These are phyloP conservation scores for Avena atlantica DNA, from an alignment of 176 grass and related monocot genomes.

Conservation along the genomic window DNA sequence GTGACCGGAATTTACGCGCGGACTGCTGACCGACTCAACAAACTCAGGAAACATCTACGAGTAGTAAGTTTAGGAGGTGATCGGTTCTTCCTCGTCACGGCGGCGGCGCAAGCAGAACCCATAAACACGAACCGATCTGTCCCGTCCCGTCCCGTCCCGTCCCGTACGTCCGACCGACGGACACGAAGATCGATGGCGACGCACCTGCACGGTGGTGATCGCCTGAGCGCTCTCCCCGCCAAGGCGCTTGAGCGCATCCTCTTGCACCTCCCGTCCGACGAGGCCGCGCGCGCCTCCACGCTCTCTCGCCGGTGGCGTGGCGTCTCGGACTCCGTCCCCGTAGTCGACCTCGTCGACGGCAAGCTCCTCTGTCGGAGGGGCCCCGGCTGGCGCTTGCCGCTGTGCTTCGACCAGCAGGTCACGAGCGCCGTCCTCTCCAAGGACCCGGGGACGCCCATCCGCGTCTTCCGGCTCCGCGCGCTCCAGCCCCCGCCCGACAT, in stretches of 20 bases:
- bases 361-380: neutral
- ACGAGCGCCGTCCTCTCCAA: neutral
- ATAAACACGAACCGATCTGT: neutral
- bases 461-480: neutral
- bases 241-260: neutral
- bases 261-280: neutral
- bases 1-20: neutral
- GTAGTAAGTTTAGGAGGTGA: too few relatives aligned
- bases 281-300: neutral
- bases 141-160: neutral
- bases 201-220: neutral
- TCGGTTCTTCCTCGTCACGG: neutral
- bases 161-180: neutral
- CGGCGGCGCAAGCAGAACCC: neutral
- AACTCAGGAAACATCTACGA: neutral
- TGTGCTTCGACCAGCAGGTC: conserved; percentile 27
- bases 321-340: neutral
- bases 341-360: conserved; percentile 2
- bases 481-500: neutral
- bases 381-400: neutral
- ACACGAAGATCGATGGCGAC: neutral
- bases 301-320: conserved; percentile 1
- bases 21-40: too few relatives aligned
- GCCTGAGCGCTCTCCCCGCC: conserved; percentile 17
- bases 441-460: neutral